Evolutionary conservation across 495 filamentous ascomycete genomes (phyloP).

Genomic region (Clavariopsis aquatica): DNA sequence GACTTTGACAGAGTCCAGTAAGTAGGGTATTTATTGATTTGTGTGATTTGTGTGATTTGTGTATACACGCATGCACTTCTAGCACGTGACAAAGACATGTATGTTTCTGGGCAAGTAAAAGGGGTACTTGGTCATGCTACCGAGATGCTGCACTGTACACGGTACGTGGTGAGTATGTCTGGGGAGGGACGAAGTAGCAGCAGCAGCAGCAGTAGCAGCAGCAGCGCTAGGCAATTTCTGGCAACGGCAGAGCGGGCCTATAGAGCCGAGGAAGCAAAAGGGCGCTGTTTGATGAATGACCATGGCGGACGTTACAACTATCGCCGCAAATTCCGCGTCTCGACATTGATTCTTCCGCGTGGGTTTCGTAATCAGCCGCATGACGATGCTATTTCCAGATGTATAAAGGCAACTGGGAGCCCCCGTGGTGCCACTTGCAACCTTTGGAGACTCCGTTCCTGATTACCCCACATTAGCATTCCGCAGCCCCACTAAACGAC

Average conservation of each 20-base stretch:
- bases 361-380: not conserved
- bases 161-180: too few species aligned
- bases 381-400: not conserved
- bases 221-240: not conserved
- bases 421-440: not conserved
- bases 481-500: not conserved
- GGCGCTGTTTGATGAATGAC: not conserved
- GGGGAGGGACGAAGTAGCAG: too few species aligned
- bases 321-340: conserved; percentile 1
- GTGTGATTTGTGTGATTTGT: too few species aligned
- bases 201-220: too few species aligned
- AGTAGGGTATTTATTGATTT: too few species aligned
- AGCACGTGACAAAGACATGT: too few species aligned
- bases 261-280: not conserved
- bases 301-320: not conserved
- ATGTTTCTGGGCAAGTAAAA: too few species aligned
- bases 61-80: too few species aligned
- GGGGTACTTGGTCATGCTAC: too few species aligned
- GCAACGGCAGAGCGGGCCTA: not conserved
- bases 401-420: conserved; percentile 1
- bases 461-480: conserved; percentile 6
- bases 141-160: too few species aligned
- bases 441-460: not conserved
- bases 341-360: not conserved
- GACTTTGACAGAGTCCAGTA: too few species aligned